Evolutionary conservation across 2,329 filamentous ascomycete species (phyloP).

Genomic region (Trichothecium sympodiale): DNA sequence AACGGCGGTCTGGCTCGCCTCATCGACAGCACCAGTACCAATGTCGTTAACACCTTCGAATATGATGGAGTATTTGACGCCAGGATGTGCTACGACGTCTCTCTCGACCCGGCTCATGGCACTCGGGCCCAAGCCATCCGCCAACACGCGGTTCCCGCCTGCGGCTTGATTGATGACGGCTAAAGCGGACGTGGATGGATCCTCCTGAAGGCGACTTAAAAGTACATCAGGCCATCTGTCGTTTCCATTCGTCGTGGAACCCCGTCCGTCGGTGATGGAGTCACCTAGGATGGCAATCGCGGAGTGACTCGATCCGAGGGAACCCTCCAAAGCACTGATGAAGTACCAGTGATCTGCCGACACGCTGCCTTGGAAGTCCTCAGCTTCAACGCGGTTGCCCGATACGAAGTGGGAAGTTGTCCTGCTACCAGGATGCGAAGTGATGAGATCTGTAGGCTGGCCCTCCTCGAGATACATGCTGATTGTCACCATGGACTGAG

Average conservation of each 20-base stretch:
- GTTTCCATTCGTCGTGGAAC: constrained; percentile 46
- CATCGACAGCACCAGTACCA: constrained; percentile 33
- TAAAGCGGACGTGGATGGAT: constrained; percentile 25
- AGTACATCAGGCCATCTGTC: constrained; percentile 35
- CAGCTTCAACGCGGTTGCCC: constrained; percentile 36
- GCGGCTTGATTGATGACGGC: constrained; percentile 50
- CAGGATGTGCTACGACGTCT: constrained; percentile 45
- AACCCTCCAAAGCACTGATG: constrained; percentile 45
- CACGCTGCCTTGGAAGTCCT: constrained; percentile 22
- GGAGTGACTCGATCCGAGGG: constrained; percentile 22
- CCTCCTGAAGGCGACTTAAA: constrained; percentile 28
- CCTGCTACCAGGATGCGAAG: constrained; percentile 49
- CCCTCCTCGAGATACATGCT: constrained; percentile 47
- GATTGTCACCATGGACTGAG: constrained; percentile 38
- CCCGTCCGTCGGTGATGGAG: constrained; percentile 54
- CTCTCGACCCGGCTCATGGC: constrained; percentile 45
- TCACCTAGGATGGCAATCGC: constrained; percentile 51
- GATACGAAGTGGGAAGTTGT: constrained; percentile 42
- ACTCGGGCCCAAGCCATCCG: constrained; percentile 48
- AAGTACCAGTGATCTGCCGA: constrained; percentile 44
- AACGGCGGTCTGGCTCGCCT: constrained; percentile 29
- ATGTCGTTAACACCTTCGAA: constrained; percentile 58
- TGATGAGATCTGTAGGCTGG: constrained; percentile 42
- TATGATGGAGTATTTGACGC: constrained; percentile 43
- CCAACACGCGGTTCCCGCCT: constrained; percentile 50